Conservation (phyloP, 768 basidiomycete genomes). For the Leucocoprinus sp. region DNA sequence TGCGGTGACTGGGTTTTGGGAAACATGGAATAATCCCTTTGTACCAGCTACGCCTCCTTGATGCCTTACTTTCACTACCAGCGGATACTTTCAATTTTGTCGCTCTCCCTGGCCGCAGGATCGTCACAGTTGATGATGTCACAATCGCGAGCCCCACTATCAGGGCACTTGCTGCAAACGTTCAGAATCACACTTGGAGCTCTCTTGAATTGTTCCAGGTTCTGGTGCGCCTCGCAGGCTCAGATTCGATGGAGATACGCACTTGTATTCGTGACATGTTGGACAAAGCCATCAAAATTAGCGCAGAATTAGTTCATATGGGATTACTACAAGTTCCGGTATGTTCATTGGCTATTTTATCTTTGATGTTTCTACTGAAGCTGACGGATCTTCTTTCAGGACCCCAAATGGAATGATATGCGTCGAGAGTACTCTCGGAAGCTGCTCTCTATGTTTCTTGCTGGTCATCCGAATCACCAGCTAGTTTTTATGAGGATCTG, state of each 20-base stretch:
- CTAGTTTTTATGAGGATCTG: constrained; percentile 96
- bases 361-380: background rate
- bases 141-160: constrained; percentile 83
- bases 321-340: constrained; percentile 88
- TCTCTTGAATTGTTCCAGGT: constrained; percentile 86
- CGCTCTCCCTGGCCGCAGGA: constrained; percentile 70
- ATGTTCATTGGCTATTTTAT: constrained; percentile 24
- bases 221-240: constrained; percentile 70
- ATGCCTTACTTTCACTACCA: constrained; percentile 81
- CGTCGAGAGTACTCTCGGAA: constrained; percentile 83
- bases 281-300: constrained; percentile 89
- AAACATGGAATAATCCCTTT: constrained; percentile 76
- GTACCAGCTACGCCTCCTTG: constrained; percentile 81
- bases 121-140: constrained; percentile 87
- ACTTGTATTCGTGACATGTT: constrained; percentile 82
- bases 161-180: constrained; percentile 81
- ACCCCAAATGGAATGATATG: constrained; percentile 82
- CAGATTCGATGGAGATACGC: constrained; percentile 63
- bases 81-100: constrained; percentile 92
- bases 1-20: constrained; percentile 82
- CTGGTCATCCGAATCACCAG: constrained; percentile 90
- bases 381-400: constrained; percentile 25
- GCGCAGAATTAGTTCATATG: constrained; percentile 91
- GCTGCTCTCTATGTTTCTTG: constrained; percentile 82
- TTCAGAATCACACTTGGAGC: constrained; percentile 93